Conservation (phyloP, 148 eudicot genomes). For the Cornus kousa region DNA sequence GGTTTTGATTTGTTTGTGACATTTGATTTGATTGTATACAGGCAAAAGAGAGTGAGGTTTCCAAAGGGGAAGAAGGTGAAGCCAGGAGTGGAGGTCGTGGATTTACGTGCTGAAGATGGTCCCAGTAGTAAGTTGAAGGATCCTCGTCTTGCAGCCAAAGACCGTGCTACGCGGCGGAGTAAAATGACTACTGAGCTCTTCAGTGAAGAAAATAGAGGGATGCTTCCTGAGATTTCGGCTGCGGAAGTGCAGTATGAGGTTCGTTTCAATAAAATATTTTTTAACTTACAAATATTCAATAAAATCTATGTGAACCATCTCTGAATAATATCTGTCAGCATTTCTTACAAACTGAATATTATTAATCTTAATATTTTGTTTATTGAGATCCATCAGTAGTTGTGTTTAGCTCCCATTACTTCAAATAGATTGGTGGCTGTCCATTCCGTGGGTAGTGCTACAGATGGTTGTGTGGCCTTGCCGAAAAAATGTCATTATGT, state of each 20-base stretch:
- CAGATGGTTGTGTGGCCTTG: neutral
- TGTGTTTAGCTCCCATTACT: neutral
- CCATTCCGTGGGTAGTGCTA: neutral
- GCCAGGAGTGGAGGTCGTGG: constrained; percentile 33
- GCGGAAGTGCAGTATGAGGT: constrained; percentile 84
- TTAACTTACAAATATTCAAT: too few species aligned
- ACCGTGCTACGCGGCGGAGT: constrained; percentile 57
- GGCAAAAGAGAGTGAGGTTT: constrained; percentile 79
- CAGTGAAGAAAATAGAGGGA: constrained; percentile 50
- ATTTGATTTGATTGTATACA: constrained; percentile 21
- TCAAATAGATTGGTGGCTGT: neutral
- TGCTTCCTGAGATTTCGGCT: constrained; percentile 43
- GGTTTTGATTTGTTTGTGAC: neutral
- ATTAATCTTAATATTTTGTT: neutral
- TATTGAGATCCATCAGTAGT: too few species aligned
- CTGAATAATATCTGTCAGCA: too few species aligned
- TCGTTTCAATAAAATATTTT: neutral
- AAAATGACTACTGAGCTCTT: constrained; percentile 46
- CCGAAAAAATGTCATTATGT: too few species aligned
- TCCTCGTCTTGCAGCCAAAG: constrained; percentile 61
- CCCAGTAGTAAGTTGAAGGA: constrained; percentile 31
- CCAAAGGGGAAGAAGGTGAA: constrained; percentile 88
- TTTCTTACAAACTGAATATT: too few species aligned
- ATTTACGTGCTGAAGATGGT: constrained; percentile 25
- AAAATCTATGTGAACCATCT: too few species aligned